Base-by-base conservation (phyloP, 2,329 filamentous ascomycete genomes). In the Exserohilum turcica region DNA sequence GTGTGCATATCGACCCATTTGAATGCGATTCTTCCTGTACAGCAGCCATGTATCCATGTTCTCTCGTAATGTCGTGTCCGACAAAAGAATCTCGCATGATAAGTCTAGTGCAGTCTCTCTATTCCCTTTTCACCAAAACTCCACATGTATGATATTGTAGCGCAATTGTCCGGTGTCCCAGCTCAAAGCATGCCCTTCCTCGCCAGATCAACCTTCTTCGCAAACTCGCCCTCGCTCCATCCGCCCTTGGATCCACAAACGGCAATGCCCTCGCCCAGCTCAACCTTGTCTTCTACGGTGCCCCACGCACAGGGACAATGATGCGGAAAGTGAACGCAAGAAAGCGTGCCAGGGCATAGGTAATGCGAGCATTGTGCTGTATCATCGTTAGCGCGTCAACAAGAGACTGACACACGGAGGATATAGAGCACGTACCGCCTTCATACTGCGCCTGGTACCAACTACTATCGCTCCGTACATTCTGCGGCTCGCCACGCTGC, bases 291-390 rank as follows among this genome's bases (percentile, higher is more conserved):
- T 77, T 91, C 74, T 77, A 86, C 68, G 78, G 82, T 56, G 64
- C 82, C 74, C 81, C 90, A 96, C 2, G 91, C 82, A 77, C 94
- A 99, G 24, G 94, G 94, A 76, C 94, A 99, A 77, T 99, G 94
- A 74, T 97, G 93, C 1, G 94, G 92, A 78, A 96, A 94, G 73
- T 95, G 88, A 6, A 99, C 94, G 79, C 94, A 99, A 31, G 92
- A 90, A 55, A 99, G 84, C 0, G 94, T 97, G 60, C 91, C 91
- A 2, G 94, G 92, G 73, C 94, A 99, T 49, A 99, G 86, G 74
- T 97, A 99, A 65, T 93, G 92, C 67, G 90, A 86, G 81, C 94
- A 99, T 66, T 86, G 82, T n/a, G 92, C 90, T 90, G 49, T 42
- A 71, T 7, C 9, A 19, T 4, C 13, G 32, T 52, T 8, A 15